Percentiles rank a stretch among this genome's conserved stretches.
Evolutionary conservation across 805 yeast species (phyloP).

Genomic region (Metschnikowia bowlesiae): DNA sequence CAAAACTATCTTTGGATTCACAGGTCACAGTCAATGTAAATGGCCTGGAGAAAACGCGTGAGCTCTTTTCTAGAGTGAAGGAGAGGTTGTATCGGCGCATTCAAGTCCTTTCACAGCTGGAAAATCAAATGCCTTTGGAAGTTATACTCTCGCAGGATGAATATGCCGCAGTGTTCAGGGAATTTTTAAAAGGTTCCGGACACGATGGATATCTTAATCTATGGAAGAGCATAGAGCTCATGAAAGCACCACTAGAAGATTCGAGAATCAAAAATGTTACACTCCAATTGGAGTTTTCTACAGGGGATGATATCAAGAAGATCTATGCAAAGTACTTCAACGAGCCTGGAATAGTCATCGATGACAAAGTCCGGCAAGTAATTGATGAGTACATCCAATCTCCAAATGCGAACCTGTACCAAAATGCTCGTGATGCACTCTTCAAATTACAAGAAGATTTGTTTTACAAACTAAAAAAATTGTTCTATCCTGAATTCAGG

Average conservation of each 20-base stretch:
- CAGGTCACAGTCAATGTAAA: not conserved
- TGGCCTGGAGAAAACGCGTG: not conserved
- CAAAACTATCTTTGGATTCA: not conserved
- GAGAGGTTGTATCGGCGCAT: not conserved
- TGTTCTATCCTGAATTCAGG: slow-evolving; percentile 58
- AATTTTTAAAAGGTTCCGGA: slow-evolving; percentile 10
- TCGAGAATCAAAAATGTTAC: slow-evolving; percentile 25
- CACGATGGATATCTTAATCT: slow-evolving; percentile 40
- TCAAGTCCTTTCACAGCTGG: not conserved
- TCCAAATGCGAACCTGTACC: slow-evolving; percentile 29
- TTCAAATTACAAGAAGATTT: slow-evolving; percentile 54
- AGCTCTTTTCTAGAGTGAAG: not conserved
- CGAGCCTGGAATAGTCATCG: slow-evolving; percentile 7
- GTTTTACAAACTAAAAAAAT: slow-evolving; percentile 45
- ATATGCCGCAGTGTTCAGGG: slow-evolving; percentile 11
- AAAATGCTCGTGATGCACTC: slow-evolving; percentile 55
- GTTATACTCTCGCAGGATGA: slow-evolving; percentile 8
- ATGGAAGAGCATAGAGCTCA: slow-evolving; percentile 63
- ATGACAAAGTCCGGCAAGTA: not conserved
- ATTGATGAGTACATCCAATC: slow-evolving; percentile 10
- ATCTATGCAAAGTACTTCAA: slow-evolving; percentile 45
- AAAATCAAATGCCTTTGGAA: slow-evolving; percentile 4
- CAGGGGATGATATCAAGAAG: slow-evolving; percentile 48
- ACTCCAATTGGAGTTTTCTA: slow-evolving; percentile 40
- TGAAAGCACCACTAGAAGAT: slow-evolving; percentile 71